These are phyloP conservation scores for Casuarina equisetifolia DNA, from an alignment of 306 rosid species.

Conservation along the genomic window DNA sequence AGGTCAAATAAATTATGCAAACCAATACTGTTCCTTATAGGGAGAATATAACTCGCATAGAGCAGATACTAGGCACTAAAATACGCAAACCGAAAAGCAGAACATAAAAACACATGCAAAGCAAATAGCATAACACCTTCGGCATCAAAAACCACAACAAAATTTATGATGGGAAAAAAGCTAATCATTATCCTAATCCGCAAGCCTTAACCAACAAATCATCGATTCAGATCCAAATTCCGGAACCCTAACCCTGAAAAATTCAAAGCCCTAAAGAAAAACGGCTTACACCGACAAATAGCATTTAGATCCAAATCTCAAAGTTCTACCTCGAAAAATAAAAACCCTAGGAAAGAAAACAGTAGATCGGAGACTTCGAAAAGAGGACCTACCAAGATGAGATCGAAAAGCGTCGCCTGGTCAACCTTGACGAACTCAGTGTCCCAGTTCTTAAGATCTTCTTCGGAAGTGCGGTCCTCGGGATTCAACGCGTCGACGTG, in stretches of 20 bases:
- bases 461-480: slow-evolving; percentile 49
- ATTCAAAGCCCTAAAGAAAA: background rate
- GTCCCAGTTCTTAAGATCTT: slow-evolving; percentile 66
- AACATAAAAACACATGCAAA: background rate
- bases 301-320: too few relatives aligned
- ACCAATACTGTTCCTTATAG: background rate
- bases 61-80: background rate
- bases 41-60: background rate
- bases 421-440: slow-evolving; percentile 70
- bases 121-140: background rate
- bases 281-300: too few relatives aligned
- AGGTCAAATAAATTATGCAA: background rate
- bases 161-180: background rate
- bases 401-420: slow-evolving; percentile 74
- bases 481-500: slow-evolving; percentile 50
- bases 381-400: slow-evolving; percentile 49
- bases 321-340: too few relatives aligned
- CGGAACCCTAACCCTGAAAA: slow-evolving; percentile 5
- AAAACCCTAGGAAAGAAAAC: too few relatives aligned
- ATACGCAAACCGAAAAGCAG: background rate
- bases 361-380: too few relatives aligned
- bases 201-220: slow-evolving; percentile 1
- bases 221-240: background rate
- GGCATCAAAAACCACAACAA: background rate
- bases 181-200: background rate